These are phyloP conservation scores for Litchi chinensis DNA, from an alignment of 345 rosid genomes.

Conservation along the genomic window DNA sequence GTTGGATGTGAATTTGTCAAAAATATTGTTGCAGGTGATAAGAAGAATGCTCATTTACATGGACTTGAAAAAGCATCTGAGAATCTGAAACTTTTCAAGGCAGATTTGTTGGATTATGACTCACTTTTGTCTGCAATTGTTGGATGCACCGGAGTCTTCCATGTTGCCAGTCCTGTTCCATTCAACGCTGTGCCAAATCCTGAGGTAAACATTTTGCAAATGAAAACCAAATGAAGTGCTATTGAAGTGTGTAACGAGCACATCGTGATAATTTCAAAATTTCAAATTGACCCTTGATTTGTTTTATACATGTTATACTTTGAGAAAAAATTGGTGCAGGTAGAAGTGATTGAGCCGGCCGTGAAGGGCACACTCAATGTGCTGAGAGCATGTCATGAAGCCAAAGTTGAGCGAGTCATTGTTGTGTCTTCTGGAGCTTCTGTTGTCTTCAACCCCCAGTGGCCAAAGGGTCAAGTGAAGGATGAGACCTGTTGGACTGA, in stretches of 20 bases:
- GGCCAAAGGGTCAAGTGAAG: constrained; percentile 50
- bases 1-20: background rate
- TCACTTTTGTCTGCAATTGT: constrained; percentile 47
- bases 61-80: constrained; percentile 51
- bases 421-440: constrained; percentile 66
- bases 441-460: constrained; percentile 50
- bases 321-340: constrained; percentile 29
- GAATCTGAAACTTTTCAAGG: constrained; percentile 65
- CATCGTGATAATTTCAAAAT: background rate
- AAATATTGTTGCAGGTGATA: constrained; percentile 33
- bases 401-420: constrained; percentile 59
- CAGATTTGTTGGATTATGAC: constrained; percentile 56
- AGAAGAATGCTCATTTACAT: constrained; percentile 56
- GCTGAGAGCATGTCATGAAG: constrained; percentile 61
- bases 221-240: too few species aligned
- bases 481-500: constrained; percentile 74
- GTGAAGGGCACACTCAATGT: constrained; percentile 72
- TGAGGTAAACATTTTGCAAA: constrained; percentile 25
- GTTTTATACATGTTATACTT: background rate
- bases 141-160: constrained; percentile 71
- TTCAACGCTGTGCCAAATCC: constrained; percentile 43
- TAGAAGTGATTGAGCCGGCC: constrained; percentile 62
- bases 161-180: constrained; percentile 74
- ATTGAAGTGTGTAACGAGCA: background rate
- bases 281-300: background rate